Conservation (phyloP, 2,329 filamentous ascomycete species). For the Diaporthe batatas region DNA sequence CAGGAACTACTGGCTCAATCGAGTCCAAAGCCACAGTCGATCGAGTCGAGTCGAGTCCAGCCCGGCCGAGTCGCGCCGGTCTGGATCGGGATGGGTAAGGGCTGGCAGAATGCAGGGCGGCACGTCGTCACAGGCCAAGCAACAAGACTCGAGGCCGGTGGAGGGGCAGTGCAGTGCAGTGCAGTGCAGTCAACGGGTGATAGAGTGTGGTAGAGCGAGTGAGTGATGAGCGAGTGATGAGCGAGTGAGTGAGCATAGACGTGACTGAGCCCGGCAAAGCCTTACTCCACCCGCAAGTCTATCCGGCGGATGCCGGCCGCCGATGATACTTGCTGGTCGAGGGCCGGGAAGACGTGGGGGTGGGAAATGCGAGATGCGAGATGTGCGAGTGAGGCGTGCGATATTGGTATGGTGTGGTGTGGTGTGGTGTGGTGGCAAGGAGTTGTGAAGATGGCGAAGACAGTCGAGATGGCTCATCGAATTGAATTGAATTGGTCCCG, state of each 20-base stretch:
- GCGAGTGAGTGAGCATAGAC: not conserved
- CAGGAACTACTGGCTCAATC: slow-evolving; percentile 4
- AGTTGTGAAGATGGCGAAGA: slow-evolving; percentile 2
- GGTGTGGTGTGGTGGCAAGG: not conserved
- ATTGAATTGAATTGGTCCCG: not conserved
- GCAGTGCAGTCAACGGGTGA: not conserved
- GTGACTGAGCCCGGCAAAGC: slow-evolving; percentile 9
- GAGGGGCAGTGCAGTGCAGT: slow-evolving; percentile 5
- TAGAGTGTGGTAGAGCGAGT: not conserved
- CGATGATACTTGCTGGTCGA: not conserved
- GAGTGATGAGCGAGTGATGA: not conserved
- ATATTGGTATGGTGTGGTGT: not conserved
- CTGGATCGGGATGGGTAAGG: not conserved
- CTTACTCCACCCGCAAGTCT: not conserved
- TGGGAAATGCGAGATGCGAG: not conserved
- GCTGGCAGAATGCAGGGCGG: not conserved
- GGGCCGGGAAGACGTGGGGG: not conserved
- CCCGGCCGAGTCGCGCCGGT: not conserved
- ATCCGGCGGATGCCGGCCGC: not conserved
- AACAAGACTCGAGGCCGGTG: slow-evolving; percentile 2
- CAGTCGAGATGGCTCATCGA: not conserved
- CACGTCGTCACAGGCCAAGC: slow-evolving; percentile 12
- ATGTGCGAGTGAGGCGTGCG: not conserved
- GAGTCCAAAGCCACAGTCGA: not conserved
- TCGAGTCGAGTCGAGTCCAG: slow-evolving; percentile 1